phyloP scores from a whole-genome alignment of 306 rosid species.

The Citrullus colocynthis region DNA sequence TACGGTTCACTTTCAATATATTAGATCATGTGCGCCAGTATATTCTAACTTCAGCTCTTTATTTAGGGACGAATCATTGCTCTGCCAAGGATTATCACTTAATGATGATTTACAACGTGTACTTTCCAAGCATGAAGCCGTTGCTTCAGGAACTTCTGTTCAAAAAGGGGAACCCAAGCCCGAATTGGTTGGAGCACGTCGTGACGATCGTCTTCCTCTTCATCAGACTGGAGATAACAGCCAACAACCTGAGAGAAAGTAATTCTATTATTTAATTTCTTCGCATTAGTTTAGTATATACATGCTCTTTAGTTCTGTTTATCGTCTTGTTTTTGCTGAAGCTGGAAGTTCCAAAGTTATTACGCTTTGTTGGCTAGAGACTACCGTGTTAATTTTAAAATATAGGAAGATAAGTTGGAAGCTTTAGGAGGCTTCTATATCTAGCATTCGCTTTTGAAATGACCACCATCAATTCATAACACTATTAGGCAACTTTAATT shows the following conservation, averaged over 20 bases:
- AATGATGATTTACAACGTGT: constrained; percentile 94
- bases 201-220: constrained; percentile 46
- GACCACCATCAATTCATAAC: not conserved
- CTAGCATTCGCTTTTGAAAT: too few relatives aligned
- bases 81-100: constrained; percentile 81
- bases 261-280: constrained; percentile 6
- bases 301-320: not conserved
- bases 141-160: constrained; percentile 56
- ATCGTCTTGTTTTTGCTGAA: not conserved
- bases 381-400: not conserved
- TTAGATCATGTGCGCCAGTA: not conserved
- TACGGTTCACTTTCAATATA: not conserved
- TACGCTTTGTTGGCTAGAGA: not conserved
- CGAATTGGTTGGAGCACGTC: constrained; percentile 32
- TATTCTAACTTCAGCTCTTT: not conserved
- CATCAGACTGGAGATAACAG: constrained; percentile 47
- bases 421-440: not conserved
- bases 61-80: constrained; percentile 77
- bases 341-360: not conserved
- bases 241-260: constrained; percentile 46
- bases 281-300: not conserved
- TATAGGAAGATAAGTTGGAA: not conserved
- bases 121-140: constrained; percentile 76
- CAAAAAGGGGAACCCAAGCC: constrained; percentile 52
- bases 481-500: too few relatives aligned